Conservation (phyloP, 345 rosid genomes). For the Linum trigynum region DNA sequence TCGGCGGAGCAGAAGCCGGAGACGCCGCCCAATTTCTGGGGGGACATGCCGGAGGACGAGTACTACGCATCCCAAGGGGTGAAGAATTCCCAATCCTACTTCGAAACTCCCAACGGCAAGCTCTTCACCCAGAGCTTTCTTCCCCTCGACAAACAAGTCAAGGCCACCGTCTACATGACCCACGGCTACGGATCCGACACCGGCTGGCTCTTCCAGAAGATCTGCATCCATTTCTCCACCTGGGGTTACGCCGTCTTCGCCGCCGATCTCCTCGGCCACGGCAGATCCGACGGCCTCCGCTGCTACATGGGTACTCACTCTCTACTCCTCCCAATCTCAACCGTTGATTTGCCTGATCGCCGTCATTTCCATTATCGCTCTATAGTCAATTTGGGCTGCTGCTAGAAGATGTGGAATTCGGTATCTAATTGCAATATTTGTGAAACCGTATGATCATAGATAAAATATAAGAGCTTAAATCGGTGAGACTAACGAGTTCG, state of each 20-base stretch:
- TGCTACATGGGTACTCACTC: conserved; percentile 62
- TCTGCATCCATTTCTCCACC: conserved; percentile 53
- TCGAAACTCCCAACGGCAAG: conserved; percentile 77
- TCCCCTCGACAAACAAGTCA: conserved; percentile 61
- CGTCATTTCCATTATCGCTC: no score
- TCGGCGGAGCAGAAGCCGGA: conserved; percentile 17
- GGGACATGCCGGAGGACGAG: conserved; percentile 76
- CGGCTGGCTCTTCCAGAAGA: conserved; percentile 89
- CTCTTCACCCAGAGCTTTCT: conserved; percentile 75
- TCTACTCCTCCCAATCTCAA: background rate
- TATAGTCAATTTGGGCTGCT: no score
- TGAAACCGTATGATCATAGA: no score
- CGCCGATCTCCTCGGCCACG: conserved; percentile 94
- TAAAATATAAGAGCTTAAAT: no score
- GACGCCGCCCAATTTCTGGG: conserved; percentile 69
- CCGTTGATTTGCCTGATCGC: no score
- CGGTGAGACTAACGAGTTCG: no score
- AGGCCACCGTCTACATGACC: conserved; percentile 69
- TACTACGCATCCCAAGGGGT: conserved; percentile 84
- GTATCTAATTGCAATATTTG: no score
- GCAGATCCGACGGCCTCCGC: conserved; percentile 85
- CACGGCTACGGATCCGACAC: conserved; percentile 96
- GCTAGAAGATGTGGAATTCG: no score
- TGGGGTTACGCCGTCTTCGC: conserved; percentile 99
- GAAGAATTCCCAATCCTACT: conserved; percentile 57